These are phyloP conservation scores for Amphibolis antarctica DNA, from an alignment of 106 monocot genomes.

Conservation along the genomic window DNA sequence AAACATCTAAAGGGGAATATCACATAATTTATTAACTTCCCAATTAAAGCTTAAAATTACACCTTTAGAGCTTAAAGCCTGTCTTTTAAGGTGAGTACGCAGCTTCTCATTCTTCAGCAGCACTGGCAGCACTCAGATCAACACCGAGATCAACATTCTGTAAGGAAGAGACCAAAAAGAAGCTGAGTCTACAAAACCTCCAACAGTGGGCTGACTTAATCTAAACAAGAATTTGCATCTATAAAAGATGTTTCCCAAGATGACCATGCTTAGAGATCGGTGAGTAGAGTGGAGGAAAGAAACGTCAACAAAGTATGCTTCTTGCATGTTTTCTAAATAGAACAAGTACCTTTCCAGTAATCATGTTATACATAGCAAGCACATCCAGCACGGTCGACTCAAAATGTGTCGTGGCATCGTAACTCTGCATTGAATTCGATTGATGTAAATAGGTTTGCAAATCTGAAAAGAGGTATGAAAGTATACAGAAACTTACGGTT, in stretches of 20 bases:
- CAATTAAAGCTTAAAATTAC: too few species aligned
- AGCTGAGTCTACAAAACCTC: not conserved
- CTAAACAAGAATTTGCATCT: too few species aligned
- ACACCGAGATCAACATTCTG: constrained; percentile 65
- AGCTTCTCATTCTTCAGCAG: constrained; percentile 46
- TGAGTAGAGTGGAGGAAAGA: too few species aligned
- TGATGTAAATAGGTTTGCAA: not conserved
- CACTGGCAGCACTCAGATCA: constrained; percentile 71
- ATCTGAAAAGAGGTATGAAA: not conserved
- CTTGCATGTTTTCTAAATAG: too few species aligned
- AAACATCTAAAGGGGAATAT: too few species aligned
- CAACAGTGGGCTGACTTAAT: too few species aligned
- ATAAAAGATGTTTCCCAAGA: too few species aligned
- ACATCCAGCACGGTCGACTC: constrained; percentile 94
- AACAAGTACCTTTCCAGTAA: constrained; percentile 87
- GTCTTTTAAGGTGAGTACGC: too few species aligned
- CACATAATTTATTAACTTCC: too few species aligned
- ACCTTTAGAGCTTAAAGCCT: too few species aligned
- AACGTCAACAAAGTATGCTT: too few species aligned
- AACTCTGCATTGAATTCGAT: constrained; percentile 49
- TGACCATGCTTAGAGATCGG: too few species aligned
- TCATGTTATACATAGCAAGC: constrained; percentile 70
- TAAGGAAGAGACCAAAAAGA: not conserved
- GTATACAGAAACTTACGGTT: constrained; percentile 42
- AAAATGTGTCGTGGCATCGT: constrained; percentile 95